phyloP scores from a whole-genome alignment of 441 rosid species.

The Erodium chrysanthum region DNA sequence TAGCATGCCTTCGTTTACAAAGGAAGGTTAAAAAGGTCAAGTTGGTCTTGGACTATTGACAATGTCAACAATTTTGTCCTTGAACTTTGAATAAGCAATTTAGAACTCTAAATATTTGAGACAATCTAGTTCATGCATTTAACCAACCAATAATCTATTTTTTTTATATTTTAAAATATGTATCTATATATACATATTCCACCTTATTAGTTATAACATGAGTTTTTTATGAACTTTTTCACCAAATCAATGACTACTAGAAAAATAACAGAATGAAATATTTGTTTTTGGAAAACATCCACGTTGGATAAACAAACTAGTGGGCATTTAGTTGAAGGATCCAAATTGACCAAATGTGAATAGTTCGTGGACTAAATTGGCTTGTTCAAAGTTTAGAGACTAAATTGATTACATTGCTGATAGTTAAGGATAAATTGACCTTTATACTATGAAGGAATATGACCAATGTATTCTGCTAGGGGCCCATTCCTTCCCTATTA shows the following conservation, averaged over 20 bases:
- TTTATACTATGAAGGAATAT: background rate
- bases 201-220: no score
- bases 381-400: background rate
- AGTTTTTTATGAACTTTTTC: no score
- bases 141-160: background rate
- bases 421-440: background rate
- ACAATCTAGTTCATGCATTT: background rate
- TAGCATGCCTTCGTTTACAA: background rate
- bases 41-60: background rate
- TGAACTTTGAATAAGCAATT: background rate
- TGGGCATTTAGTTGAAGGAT: background rate
- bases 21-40: background rate
- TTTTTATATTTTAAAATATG: no score
- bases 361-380: background rate
- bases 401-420: background rate
- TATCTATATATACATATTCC: background rate
- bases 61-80: background rate
- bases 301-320: no score
- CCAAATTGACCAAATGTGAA: background rate
- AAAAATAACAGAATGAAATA: background rate
- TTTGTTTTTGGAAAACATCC: no score
- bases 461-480: no score
- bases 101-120: background rate
- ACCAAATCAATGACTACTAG: background rate
- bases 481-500: no score